Conservation (phyloP, 2,329 filamentous ascomycete genomes). For the Aquanectria penicillioides region DNA sequence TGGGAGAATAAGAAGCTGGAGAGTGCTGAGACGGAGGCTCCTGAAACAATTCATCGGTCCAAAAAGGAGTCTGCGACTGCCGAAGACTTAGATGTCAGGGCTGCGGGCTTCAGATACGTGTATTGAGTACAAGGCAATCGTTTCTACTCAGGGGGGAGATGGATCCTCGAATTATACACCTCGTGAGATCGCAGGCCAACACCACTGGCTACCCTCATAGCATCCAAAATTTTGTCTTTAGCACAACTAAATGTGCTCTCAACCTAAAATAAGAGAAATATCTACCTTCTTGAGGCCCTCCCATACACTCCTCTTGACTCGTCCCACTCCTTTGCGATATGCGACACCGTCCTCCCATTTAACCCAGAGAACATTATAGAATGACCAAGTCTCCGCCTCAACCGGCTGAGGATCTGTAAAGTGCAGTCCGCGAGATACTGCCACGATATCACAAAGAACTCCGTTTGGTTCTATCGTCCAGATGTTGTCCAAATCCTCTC, state of each 20-base stretch:
- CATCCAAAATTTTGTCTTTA: no score
- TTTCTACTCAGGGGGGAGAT: no score
- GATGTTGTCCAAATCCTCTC: neutral
- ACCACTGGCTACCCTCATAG: no score
- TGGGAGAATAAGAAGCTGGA: slow-evolving; percentile 71
- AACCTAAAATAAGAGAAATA: slow-evolving; percentile 11
- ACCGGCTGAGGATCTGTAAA: neutral
- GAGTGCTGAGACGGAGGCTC: slow-evolving; percentile 47
- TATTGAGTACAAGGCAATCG: no score
- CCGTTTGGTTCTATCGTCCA: neutral
- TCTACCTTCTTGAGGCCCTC: slow-evolving; percentile 9
- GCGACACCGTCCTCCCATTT: slow-evolving; percentile 13
- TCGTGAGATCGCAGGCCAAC: no score
- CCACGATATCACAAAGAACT: neutral
- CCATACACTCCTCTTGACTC: slow-evolving; percentile 7
- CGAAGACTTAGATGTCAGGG: neutral
- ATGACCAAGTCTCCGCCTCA: neutral
- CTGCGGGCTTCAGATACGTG: neutral
- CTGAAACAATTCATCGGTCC: neutral
- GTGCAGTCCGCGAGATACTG: slow-evolving; percentile 5
- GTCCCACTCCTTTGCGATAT: slow-evolving; percentile 12
- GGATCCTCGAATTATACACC: no score
- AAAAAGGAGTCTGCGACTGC: neutral
- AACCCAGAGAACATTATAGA: slow-evolving; percentile 22
- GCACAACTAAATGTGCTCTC: no score